Evolutionary conservation across 305 asterid species (phyloP).

Genomic region (Solanum hybrid): DNA sequence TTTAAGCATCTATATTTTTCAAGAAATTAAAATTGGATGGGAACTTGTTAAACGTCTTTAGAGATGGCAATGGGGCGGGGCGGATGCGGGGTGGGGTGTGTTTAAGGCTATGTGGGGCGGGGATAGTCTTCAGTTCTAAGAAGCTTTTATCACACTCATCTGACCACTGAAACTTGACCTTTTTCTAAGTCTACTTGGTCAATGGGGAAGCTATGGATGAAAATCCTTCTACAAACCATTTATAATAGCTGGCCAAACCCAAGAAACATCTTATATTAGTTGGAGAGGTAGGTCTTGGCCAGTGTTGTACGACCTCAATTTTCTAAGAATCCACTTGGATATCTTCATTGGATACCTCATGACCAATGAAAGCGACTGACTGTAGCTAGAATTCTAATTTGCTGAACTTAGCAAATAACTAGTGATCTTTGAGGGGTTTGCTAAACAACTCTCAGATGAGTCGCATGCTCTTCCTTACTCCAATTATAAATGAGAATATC

Average conservation of each 20-base stretch:
- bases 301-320: background rate
- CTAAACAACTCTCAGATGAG: background rate
- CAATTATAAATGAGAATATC: background rate
- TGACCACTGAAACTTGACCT: background rate
- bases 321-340: background rate
- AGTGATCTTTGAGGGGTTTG: background rate
- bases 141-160: background rate
- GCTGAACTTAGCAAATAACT: background rate
- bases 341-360: background rate
- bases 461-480: background rate
- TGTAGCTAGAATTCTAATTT: background rate
- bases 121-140: background rate
- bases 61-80: too few relatives aligned
- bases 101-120: too few relatives aligned
- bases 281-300: background rate
- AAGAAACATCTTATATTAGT: background rate
- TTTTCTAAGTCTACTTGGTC: background rate
- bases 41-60: background rate
- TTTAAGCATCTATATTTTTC: background rate
- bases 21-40: background rate
- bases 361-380: background rate
- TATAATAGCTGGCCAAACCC: background rate
- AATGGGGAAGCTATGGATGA: background rate
- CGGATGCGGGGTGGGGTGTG: too few relatives aligned
- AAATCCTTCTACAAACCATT: background rate